These are phyloP conservation scores for Colletotrichum graminicola DNA, from an alignment of 2,329 filamentous ascomycete genomes.

Conservation along the genomic window DNA sequence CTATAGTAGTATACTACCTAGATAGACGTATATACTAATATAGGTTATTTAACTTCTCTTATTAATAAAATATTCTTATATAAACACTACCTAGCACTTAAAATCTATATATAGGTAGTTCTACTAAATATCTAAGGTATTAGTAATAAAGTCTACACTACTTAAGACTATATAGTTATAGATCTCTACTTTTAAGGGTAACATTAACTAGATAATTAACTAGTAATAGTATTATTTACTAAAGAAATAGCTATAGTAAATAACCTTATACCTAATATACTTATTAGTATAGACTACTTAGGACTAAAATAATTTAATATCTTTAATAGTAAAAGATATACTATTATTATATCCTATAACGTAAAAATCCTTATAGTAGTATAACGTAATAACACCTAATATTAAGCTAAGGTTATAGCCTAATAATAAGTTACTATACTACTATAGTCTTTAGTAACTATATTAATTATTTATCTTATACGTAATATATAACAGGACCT, in stretches of 20 bases:
- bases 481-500: neutral
- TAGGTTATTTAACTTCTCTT: no score
- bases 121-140: neutral
- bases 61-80: no score
- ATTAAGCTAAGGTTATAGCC: neutral
- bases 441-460: no score
- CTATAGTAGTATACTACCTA: neutral
- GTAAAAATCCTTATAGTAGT: neutral
- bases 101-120: no score
- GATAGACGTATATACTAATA: neutral
- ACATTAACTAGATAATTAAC: neutral
- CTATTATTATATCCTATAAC: neutral
- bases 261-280: neutral
- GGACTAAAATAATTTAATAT: neutral
- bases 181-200: neutral
- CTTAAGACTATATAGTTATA: neutral
- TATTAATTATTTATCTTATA: no score
- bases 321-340: neutral
- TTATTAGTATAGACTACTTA: neutral
- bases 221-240: neutral
- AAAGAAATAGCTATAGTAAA: neutral
- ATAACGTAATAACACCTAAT: neutral
- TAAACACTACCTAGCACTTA: no score
- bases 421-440: neutral
- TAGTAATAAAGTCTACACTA: neutral